Evolutionary conservation across 2,329 filamentous ascomycete species (phyloP), one percentile per base, ranked within the genome.

Genomic region (Atkinsonella texensis): DNA sequence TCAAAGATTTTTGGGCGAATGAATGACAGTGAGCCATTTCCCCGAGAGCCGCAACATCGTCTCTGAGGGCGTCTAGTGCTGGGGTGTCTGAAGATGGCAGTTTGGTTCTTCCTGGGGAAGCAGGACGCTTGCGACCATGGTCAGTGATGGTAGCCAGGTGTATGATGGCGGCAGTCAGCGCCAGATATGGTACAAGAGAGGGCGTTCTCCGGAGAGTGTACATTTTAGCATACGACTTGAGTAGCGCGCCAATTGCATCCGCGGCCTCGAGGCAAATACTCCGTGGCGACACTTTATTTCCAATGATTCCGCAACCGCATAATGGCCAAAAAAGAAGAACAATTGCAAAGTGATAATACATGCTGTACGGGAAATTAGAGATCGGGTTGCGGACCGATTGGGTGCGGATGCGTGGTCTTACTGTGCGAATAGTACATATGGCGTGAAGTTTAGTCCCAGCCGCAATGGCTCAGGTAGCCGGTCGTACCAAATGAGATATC

Each of bases 351-450:
- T 85, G 76, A 60, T 85, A 84, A 54, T 85, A 80, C 81, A 85
- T 83, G 63, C 80, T 83, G 52, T 2, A 12, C 4, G 2, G 2
- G 12, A 23, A 13, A 23, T 38, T 38, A 38, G 35, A 12, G 35
- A 15, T 15, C 35, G 15, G 4, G 15, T 38, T 13, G 35, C 5
- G 5, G 35, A 12, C 12, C 2, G 35, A 9, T 4, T 15, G n/a
- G 32, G 4, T 13, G 12, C 17, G 3, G 7, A 40, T 40, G 20
- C 8, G 11, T 9, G 15, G 31, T 59, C 84, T 72, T 70, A 87
- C 84, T 88, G 84, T 40, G 84, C 76, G 55, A 85, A 83, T n/a
- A 89, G 67, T 38, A 87, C 83, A 43, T 85, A 80, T 13, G 85
- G 84, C 3, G 84, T 83, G 48, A 85, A 85, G 55, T 83, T 85